These are phyloP conservation scores for Talaromyces sp. DNA, from an alignment of 2,329 filamentous ascomycete genomes.

Conservation along the genomic window DNA sequence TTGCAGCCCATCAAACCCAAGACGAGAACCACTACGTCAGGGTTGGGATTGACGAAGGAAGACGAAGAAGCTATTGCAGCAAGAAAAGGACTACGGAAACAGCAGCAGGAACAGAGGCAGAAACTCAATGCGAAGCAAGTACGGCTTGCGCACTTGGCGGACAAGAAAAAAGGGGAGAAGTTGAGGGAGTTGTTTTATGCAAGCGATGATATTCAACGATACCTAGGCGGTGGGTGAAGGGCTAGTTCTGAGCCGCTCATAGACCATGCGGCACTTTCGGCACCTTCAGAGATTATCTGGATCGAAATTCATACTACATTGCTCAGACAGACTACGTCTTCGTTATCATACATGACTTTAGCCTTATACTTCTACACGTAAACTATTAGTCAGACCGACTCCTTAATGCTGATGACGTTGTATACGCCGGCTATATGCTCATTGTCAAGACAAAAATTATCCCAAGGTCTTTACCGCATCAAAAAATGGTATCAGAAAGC, in stretches of 20 bases:
- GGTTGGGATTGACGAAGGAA: constrained; percentile 58
- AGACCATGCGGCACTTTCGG: background rate
- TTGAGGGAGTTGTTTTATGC: constrained; percentile 70
- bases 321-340: background rate
- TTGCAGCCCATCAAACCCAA: constrained; percentile 69
- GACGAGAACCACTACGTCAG: constrained; percentile 70
- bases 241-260: background rate
- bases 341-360: too few relatives aligned
- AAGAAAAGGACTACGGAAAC: constrained; percentile 28
- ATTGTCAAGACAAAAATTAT: background rate
- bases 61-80: constrained; percentile 25
- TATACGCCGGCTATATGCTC: constrained; percentile 14
- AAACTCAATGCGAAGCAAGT: constrained; percentile 68
- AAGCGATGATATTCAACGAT: constrained; percentile 70
- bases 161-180: constrained; percentile 60
- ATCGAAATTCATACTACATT: background rate
- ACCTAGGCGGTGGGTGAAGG: constrained; percentile 51
- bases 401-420: background rate
- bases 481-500: constrained; percentile 35
- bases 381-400: too few relatives aligned
- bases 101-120: constrained; percentile 44
- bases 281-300: background rate
- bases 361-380: too few relatives aligned
- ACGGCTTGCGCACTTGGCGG: constrained; percentile 58
- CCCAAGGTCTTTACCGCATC: constrained; percentile 8